Evolutionary conservation across 1,139 yeast species (phyloP).

Genomic region (Yamadazyma dendronema): DNA sequence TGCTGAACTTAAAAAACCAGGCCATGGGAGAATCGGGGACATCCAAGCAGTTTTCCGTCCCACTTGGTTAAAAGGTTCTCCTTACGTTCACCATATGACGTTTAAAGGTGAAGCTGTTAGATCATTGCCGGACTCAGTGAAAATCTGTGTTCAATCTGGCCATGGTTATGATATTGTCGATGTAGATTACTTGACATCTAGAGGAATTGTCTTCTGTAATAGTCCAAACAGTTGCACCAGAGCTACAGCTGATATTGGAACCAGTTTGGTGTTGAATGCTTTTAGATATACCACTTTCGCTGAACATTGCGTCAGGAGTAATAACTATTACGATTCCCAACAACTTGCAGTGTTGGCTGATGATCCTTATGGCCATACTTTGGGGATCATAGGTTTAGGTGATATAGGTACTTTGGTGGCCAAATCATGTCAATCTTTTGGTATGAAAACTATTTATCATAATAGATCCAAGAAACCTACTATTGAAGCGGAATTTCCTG

Average conservation of each 20-base stretch:
- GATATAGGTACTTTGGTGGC: constrained; percentile 36
- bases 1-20: constrained; percentile 27
- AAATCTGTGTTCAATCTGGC: constrained; percentile 23
- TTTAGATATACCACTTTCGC: constrained; percentile 30
- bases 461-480: constrained; percentile 23
- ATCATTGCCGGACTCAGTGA: constrained; percentile 28
- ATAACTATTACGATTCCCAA: constrained; percentile 26
- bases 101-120: constrained; percentile 29
- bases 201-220: constrained; percentile 32
- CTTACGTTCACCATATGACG: constrained; percentile 30
- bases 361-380: constrained; percentile 31
- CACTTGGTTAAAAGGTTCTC: constrained; percentile 32
- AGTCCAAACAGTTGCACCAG: constrained; percentile 33
- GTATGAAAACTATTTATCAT: constrained; percentile 33
- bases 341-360: constrained; percentile 22
- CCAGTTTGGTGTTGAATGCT: constrained; percentile 23
- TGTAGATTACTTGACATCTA: constrained; percentile 25
- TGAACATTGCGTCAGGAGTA: constrained; percentile 31
- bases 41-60: constrained; percentile 34
- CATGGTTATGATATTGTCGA: constrained; percentile 41
- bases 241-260: constrained; percentile 37
- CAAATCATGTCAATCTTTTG: constrained; percentile 27
- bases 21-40: constrained; percentile 27
- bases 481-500: constrained; percentile 19
- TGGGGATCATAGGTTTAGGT: constrained; percentile 38